Percentiles rank a stretch among this genome's conserved stretches.
phyloP scores from a whole-genome alignment of 78 protist genomes.

The Emiliania huxleyi region DNA sequence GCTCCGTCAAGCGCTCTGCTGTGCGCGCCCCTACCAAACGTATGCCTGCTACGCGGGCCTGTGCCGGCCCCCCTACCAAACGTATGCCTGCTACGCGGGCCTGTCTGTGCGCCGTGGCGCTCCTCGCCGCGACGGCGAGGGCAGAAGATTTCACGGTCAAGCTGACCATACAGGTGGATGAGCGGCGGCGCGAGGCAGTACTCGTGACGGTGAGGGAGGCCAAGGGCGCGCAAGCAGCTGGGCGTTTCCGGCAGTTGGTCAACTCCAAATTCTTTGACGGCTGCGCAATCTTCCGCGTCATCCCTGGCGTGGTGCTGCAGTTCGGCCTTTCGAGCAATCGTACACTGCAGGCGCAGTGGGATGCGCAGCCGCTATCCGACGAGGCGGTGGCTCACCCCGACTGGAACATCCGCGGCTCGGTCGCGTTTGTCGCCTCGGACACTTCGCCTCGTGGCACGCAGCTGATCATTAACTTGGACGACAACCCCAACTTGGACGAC shows the following conservation, averaged over 20 bases:
- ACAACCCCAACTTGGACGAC: conserved; percentile 27
- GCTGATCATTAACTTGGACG: conserved; percentile 36
- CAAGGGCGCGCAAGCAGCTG: conserved; percentile 28
- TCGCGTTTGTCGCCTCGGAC: conserved; percentile 13
- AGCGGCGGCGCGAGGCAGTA: neutral
- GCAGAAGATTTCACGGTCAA: neutral
- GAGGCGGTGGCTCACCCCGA: neutral
- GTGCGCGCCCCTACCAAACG: too few relatives aligned
- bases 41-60: too few relatives aligned
- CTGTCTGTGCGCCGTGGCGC: too few relatives aligned
- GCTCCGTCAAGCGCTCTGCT: too few relatives aligned
- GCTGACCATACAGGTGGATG: neutral
- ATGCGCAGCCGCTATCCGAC: neutral
- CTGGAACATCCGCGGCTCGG: conserved; percentile 24
- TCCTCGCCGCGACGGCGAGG: neutral
- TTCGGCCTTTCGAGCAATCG: neutral
- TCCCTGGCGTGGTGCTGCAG: conserved; percentile 28
- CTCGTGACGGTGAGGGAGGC: neutral
- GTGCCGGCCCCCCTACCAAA: too few relatives aligned
- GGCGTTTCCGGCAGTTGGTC: conserved; percentile 23
- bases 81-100: too few relatives aligned
- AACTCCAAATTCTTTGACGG: conserved; percentile 15
- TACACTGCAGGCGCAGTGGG: neutral
- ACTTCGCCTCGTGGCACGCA: conserved; percentile 30
- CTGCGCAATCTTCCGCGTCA: conserved; percentile 21